These are phyloP conservation scores for Kodamaea ohmeri DNA, from an alignment of 1,139 yeast genomes.

Conservation along the genomic window DNA sequence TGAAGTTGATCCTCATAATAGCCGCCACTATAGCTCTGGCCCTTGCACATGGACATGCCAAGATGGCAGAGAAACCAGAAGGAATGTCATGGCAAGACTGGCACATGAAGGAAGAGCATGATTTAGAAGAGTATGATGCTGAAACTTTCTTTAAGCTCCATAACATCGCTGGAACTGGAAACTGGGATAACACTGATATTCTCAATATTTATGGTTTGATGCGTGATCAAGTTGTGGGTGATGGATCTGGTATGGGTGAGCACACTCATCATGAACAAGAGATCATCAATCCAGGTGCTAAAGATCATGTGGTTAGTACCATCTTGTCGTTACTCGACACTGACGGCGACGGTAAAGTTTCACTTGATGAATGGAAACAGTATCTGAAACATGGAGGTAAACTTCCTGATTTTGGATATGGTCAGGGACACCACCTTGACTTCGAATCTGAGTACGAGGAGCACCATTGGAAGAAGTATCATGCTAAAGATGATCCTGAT, in stretches of 20 bases:
- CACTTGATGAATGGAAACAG: conserved; percentile 69
- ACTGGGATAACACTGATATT: conserved; percentile 63
- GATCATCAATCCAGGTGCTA: conserved; percentile 53
- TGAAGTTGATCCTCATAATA: too few relatives aligned
- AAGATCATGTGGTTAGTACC: conserved; percentile 53
- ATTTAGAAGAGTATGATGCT: conserved; percentile 68
- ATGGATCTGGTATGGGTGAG: conserved; percentile 86
- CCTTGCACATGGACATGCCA: conserved; percentile 11
- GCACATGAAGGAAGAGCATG: conserved; percentile 92
- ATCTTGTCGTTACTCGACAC: conserved; percentile 63
- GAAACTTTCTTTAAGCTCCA: conserved; percentile 79
- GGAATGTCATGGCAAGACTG: conserved; percentile 69
- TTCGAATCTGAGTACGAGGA: conserved; percentile 91
- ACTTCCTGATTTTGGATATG: conserved; percentile 90
- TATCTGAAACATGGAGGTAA: conserved; percentile 63
- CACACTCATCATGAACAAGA: conserved; percentile 59
- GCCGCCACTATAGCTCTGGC: conserved; percentile 1
- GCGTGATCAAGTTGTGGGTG: conserved; percentile 73
- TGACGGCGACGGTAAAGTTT: conserved; percentile 62
- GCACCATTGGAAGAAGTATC: conserved; percentile 91
- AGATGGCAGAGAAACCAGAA: conserved; percentile 35
- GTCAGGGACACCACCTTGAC: conserved; percentile 96
- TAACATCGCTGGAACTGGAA: conserved; percentile 56
- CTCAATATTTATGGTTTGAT: conserved; percentile 76
- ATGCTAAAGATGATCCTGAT: conserved; percentile 78